Base-by-base conservation (phyloP, 164 flowering plant genomes). In the Aristolochia californica region DNA sequence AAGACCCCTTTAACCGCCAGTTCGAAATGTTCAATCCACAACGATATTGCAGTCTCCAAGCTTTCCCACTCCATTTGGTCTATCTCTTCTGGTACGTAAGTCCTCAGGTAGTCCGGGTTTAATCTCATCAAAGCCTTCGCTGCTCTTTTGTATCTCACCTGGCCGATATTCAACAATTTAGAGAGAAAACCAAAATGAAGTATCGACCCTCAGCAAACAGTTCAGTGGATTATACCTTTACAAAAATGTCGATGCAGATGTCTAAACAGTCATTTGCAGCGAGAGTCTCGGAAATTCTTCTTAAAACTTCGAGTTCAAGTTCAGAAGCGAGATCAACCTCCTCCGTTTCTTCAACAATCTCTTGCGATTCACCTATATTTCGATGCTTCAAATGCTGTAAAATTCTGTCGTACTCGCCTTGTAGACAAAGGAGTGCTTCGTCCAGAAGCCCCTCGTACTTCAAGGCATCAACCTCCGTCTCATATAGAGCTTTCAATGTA, bases 81-180 rank as follows among this genome's bases (percentile, higher is more conserved):
- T n/a, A 85, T 81, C 52, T 78, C 83, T 66, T 83, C 87, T 0
- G 87, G 80, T 4, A 69, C 58, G 75, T 80, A 77, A 0, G 75
- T 80, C 57, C 58, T 69, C 20, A 85, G 70, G 23, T 85, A 83
- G 28, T 77, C 81, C 5, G 88, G 88, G 58, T 70, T 83, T 15
- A 83, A 59, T 57, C 79, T 66, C 93, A 83, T 83, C 10, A 83
- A 43, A 16, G 88, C 87, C 65, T 78, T 83, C 16, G 93, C 93
- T 25, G 83, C 88, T 63, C 88, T 85, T 70, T 66, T 77, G 60
- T 85, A 83, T 63, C 88, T 77, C 62, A 71, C 80, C 91, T 84
- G 67, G 50, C 34, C 5, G 14, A 13, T 40, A 14, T 43, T 23
- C 45, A 11, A 18, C n/a, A 0, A 12, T 15, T 12, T 22, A 14